These are phyloP conservation scores for Viola pubescens DNA, from an alignment of 441 rosid species.

Conservation along the genomic window DNA sequence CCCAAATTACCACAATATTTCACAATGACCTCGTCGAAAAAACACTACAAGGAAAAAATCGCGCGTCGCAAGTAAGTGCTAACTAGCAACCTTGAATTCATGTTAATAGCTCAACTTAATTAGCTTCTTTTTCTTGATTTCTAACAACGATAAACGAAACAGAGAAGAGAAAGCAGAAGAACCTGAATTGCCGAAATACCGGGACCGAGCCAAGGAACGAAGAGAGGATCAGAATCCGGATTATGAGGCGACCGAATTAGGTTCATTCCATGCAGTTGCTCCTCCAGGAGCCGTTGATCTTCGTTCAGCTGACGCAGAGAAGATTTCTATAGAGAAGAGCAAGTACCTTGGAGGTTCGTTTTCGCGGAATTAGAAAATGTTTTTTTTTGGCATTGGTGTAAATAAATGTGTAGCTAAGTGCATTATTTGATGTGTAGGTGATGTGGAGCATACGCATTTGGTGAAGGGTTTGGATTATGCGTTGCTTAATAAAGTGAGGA, in stretches of 20 bases:
- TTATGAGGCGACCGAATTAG: conserved; percentile 74
- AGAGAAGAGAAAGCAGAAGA: conserved; percentile 92
- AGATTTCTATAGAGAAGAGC: conserved; percentile 92
- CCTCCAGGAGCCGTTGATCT: conserved; percentile 84
- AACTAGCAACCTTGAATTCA: neutral
- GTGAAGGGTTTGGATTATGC: conserved; percentile 97
- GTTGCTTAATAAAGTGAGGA: conserved; percentile 75
- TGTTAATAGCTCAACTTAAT: neutral
- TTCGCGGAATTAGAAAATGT: neutral
- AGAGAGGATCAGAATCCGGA: conserved; percentile 97
- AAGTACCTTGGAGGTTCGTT: conserved; percentile 95
- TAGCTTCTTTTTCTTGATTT: neutral
- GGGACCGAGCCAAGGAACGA: conserved; percentile 96
- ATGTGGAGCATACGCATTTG: conserved; percentile 95
- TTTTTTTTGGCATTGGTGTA: neutral
- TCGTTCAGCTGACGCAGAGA: conserved; percentile 65
- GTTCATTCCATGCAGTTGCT: conserved; percentile 92
- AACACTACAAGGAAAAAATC: conserved; percentile 69
- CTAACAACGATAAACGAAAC: conserved; percentile 7
- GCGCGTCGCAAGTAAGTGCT: conserved; percentile 73
- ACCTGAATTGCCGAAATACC: conserved; percentile 60
- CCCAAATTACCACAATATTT: neutral
- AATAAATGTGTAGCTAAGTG: neutral
- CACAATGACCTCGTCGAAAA: conserved; percentile 61
- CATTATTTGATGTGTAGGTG: conserved; percentile 38